phyloP scores from a whole-genome alignment of 257 asterid species.

The Pogostemon cablin region DNA sequence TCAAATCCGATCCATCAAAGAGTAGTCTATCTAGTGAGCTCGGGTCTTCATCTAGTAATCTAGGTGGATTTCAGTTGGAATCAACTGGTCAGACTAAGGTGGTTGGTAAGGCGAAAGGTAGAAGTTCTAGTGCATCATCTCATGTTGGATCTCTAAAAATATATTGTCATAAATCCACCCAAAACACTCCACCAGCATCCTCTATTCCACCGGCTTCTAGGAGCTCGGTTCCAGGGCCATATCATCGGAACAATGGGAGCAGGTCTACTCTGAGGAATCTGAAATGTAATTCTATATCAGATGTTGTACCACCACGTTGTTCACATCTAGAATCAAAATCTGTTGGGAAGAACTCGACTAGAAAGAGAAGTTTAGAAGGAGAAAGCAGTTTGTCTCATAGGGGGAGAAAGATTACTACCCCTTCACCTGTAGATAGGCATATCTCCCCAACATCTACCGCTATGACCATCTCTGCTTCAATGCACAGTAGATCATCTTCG shows the following conservation, averaged over 20 bases:
- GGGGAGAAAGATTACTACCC: constrained; percentile 40
- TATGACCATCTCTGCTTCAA: constrained; percentile 44
- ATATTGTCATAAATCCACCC: constrained; percentile 40
- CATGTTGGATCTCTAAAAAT: constrained; percentile 38
- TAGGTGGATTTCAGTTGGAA: constrained; percentile 33
- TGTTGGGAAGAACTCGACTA: constrained; percentile 38
- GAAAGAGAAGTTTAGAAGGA: constrained; percentile 51
- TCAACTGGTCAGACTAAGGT: constrained; percentile 36
- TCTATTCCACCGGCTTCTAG: constrained; percentile 40
- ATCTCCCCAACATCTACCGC: constrained; percentile 43
- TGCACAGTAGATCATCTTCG: constrained; percentile 24
- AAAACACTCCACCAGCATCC: constrained; percentile 37
- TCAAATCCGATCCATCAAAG: constrained; percentile 33
- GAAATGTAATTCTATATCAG: constrained; percentile 51
- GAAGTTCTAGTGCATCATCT: constrained; percentile 46
- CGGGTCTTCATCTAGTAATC: constrained; percentile 32
- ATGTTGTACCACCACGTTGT: constrained; percentile 43
- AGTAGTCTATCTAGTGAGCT: constrained; percentile 37
- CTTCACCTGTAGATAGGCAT: constrained; percentile 34
- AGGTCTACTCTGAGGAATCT: constrained; percentile 46
- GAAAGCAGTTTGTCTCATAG: constrained; percentile 53
- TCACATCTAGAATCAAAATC: constrained; percentile 46
- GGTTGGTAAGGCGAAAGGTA: constrained; percentile 34
- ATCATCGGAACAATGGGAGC: constrained; percentile 37
- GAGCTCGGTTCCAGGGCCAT: constrained; percentile 34